A percentile compares a stretch with the other conserved stretches of the same genome.
These are phyloP conservation scores for Paraglomus occultum DNA, from an alignment of 192 early-diverging fungal species.

Conservation along the genomic window DNA sequence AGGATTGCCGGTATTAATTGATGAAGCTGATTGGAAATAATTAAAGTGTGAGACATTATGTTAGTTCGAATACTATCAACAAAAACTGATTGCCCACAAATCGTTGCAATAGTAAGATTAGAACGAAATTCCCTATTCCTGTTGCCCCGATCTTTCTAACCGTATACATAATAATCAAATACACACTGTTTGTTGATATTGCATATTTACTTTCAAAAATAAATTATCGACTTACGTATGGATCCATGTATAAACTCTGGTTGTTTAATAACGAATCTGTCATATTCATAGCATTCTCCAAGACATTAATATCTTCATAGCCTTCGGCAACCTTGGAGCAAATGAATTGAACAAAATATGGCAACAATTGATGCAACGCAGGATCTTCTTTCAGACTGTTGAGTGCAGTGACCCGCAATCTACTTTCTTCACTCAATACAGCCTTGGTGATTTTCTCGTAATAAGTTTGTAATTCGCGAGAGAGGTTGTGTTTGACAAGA, in stretches of 20 bases:
- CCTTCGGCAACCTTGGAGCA: constrained; percentile 84
- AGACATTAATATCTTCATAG: constrained; percentile 65
- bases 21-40: constrained; percentile 67
- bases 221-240: constrained; percentile 66
- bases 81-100: not conserved
- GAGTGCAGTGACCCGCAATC: constrained; percentile 70
- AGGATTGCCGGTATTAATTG: constrained; percentile 92
- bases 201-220: not conserved
- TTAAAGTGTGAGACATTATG: not conserved
- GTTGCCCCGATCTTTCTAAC: no score
- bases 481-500: constrained; percentile 86
- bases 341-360: constrained; percentile 94
- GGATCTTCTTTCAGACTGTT: constrained; percentile 85
- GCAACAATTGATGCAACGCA: constrained; percentile 90
- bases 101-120: not conserved
- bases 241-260: constrained; percentile 87
- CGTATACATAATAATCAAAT: no score
- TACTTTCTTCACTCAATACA: constrained; percentile 51
- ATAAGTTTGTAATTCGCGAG: constrained; percentile 92
- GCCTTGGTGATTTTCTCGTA: constrained; percentile 88
- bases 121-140: not conserved
- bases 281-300: constrained; percentile 78
- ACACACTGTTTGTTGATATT: not conserved
- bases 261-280: constrained; percentile 81
- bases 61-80: not conserved